These are phyloP conservation scores for Filobasidium floriforme DNA, from an alignment of 768 basidiomycete species.

Conservation along the genomic window DNA sequence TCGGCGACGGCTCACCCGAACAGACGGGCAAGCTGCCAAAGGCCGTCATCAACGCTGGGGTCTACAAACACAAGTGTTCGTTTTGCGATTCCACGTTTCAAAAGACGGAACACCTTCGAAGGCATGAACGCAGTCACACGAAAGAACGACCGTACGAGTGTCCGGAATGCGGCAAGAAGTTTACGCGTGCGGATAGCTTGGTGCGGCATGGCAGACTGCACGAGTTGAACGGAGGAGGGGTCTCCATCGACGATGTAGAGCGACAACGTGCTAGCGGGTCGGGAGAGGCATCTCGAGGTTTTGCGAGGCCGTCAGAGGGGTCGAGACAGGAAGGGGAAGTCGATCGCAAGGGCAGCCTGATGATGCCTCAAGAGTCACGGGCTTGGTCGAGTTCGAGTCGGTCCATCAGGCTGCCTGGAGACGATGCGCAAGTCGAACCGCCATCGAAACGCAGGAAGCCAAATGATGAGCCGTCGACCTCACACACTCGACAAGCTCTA, in stretches of 20 bases:
- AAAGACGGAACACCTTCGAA: constrained; percentile 66
- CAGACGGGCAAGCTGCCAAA: not conserved
- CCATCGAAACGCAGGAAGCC: too few relatives aligned
- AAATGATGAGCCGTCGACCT: too few relatives aligned
- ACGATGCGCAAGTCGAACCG: too few relatives aligned
- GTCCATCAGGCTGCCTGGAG: not conserved
- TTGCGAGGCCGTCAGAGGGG: not conserved
- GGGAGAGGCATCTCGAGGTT: not conserved
- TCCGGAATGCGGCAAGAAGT: constrained; percentile 65
- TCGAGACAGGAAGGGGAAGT: not conserved
- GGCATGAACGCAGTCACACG: constrained; percentile 81
- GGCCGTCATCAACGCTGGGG: not conserved
- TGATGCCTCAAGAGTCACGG: not conserved
- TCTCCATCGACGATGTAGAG: not conserved
- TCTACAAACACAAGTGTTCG: constrained; percentile 7
- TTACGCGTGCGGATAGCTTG: constrained; percentile 82
- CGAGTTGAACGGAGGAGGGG: constrained; percentile 46
- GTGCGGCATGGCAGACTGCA: constrained; percentile 81
- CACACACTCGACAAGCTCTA: too few relatives aligned
- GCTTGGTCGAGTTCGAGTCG: not conserved
- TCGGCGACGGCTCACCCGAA: too few relatives aligned
- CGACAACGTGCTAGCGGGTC: not conserved
- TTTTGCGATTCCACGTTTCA: constrained; percentile 7
- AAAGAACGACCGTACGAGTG: constrained; percentile 79
- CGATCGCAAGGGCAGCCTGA: not conserved